Evolutionary conservation across 106 monocot genomes (phyloP), one percentile per base, ranked within the genome.

Genomic region (Allium fistulosum): DNA sequence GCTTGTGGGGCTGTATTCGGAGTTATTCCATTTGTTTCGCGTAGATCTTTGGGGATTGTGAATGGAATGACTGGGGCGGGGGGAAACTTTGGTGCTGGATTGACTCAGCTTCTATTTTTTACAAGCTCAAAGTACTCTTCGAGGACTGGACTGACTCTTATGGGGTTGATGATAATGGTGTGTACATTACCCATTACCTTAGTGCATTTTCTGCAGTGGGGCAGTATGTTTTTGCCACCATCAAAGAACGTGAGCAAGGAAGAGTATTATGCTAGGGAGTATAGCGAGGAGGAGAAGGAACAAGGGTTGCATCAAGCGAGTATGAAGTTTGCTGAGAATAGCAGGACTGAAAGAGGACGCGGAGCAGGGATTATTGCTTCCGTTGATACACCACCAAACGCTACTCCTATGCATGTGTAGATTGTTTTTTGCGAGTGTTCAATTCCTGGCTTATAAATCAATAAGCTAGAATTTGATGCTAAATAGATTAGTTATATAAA

Each of bases 181-280:
- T 68, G 67, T 13, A 68, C 67, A 4, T 14, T 68, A 53, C 67
- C 67, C 0, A 27, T 68, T 11, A 14, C 67, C 14, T 37, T 68
- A 0, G 67, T 68, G 53, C 67, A 68, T 37, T 68, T 68, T 14
- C 67, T 53, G 52, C 67, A 68, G 67, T 68, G 67, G 67, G 67
- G 67, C 12, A 68, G 67, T 8, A 68, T 68, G 67, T 28, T 68
- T 7, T 13, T 68, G 67, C 67, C 67, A 15, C 27, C 67, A 11
- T 68, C 67, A 26, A 53, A 53, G 52, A 26, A 53, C 9, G 67
- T 15, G 5, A 67, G 52, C 2, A 26, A 67, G n/a, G 66, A 66
- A 51, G 16, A 8, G 11, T 66, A 66, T 12, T 66, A 66, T 7
- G 66, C 1, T 8, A 10, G 11, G 53, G 67, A 68, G 67, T 68